Base-by-base conservation (phyloP, 345 rosid species). In the Capsella bursapastoris region DNA sequence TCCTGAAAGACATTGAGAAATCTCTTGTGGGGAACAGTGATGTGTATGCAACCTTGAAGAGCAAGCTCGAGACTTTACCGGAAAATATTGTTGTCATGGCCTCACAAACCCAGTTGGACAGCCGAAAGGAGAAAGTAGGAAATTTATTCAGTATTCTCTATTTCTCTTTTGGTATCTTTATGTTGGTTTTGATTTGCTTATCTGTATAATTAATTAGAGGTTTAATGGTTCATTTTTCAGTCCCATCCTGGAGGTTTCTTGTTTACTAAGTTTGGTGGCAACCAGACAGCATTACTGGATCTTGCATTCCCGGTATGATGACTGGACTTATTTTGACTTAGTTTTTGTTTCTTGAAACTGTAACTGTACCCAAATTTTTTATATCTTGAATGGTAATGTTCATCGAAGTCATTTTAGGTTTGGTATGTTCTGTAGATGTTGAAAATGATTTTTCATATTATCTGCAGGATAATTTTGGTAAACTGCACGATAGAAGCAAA, bases 221-320 rank as follows among this genome's bases (percentile, higher is more conserved):
- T 66, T 44, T 43, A 37, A 38, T 71, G 70, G 43, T 75, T 14
- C 28, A 49, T 38, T 69, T 22, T 83, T 64, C 92, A 95, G 99
- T 87, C 97, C 41, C 97, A 91, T 81, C 89, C 97, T 38, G 96
- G 99, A 25, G 89, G 97, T 37, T 91, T 95, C 83, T 57, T 95
- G 57, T 90, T 95, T 68, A 95, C 99, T 4, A 95, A 95, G 81
- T 87, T 95, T 85, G 97, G 96, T 28, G 81, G 97, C 86, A 95
- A 87, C 74, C 97, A 91, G 74, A 88, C 98, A 10, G 96, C 99
- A 41, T 71, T 95, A 41, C 84, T 95, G 63, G 99, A 95, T 70
- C 86, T 95, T 59, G 94, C 98, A 11, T 90, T 95, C 74, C 97
- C 97, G 80, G 99, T 95, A 90, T 65, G 83, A 66, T 58, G 51